phyloP scores from a whole-genome alignment of 805 yeast species.

The Yamadazyma sp. region DNA sequence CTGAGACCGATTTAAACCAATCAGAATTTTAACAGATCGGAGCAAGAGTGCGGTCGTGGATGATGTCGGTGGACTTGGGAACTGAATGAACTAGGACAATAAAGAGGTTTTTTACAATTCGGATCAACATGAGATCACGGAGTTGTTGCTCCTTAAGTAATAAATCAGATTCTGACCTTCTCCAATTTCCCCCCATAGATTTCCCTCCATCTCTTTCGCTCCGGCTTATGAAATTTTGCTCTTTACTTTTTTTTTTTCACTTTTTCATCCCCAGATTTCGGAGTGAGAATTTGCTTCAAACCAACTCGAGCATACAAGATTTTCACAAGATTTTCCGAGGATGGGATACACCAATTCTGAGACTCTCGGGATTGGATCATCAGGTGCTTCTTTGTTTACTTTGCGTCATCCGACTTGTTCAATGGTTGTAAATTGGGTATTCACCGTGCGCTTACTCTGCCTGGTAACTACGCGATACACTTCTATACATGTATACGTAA shows the following conservation, averaged over 20 bases:
- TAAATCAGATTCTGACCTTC: neutral
- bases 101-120: neutral
- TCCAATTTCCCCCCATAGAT: constrained; percentile 1
- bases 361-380: constrained; percentile 5
- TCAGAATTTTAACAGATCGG: constrained; percentile 12
- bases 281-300: constrained; percentile 13
- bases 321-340: constrained; percentile 8
- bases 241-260: neutral
- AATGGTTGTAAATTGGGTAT: too few relatives aligned
- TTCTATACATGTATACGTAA: too few relatives aligned
- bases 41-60: constrained; percentile 12
- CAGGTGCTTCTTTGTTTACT: neutral
- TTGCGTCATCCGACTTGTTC: too few relatives aligned
- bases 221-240: constrained; percentile 6
- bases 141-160: neutral
- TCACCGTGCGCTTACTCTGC: too few relatives aligned
- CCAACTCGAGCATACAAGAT: constrained; percentile 1
- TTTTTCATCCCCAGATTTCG: constrained; percentile 19
- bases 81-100: too few relatives aligned
- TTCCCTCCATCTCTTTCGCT: constrained; percentile 3
- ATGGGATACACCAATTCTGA: constrained; percentile 1
- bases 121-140: constrained; percentile 1
- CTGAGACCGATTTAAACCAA: constrained; percentile 10
- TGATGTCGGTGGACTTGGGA: constrained; percentile 3
- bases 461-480: too few relatives aligned